Percentiles rank a stretch among this genome's conserved stretches.
Evolutionary conservation across 371 early-diverging fungal species (phyloP).

Genomic region (Capillidium rhysosporum): DNA sequence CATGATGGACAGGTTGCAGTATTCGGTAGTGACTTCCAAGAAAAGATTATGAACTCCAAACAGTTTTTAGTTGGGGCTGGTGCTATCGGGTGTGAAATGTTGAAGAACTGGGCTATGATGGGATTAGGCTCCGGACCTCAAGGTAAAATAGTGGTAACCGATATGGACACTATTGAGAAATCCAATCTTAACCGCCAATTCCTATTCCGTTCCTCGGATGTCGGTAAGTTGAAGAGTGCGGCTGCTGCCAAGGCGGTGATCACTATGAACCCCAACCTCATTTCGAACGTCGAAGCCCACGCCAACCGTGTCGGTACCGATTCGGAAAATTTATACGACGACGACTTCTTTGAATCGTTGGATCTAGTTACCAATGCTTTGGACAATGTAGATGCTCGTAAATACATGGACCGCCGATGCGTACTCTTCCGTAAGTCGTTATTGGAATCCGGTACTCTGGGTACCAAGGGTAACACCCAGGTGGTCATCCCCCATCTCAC

Average conservation of each 20-base stretch:
- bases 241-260: conserved; percentile 83
- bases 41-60: conserved; percentile 64
- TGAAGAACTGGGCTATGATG: conserved; percentile 99
- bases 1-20: conserved; percentile 93
- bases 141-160: conserved; percentile 84
- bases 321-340: conserved; percentile 91
- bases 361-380: conserved; percentile 97
- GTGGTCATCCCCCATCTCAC: conserved; percentile 89
- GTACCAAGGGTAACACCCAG: conserved; percentile 99
- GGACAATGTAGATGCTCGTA: conserved; percentile 98
- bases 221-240: conserved; percentile 87
- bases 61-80: conserved; percentile 97
- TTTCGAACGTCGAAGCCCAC: conserved; percentile 61
- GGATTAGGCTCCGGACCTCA: conserved; percentile 82
- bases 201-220: conserved; percentile 85
- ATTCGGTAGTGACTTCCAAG: conserved; percentile 83
- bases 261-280: conserved; percentile 81
- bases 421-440: conserved; percentile 90
- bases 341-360: conserved; percentile 75
- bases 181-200: conserved; percentile 97
- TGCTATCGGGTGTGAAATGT: conserved; percentile 99
- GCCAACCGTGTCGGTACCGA: conserved; percentile 94
- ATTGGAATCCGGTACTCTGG: conserved; percentile 98
- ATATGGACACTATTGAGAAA: conserved; percentile 99
- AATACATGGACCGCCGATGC: conserved; percentile 97